Evolutionary conservation across 2,329 filamentous ascomycete species (phyloP), one percentile per base, ranked within the genome.

Genomic region (Penicillium sp.): DNA sequence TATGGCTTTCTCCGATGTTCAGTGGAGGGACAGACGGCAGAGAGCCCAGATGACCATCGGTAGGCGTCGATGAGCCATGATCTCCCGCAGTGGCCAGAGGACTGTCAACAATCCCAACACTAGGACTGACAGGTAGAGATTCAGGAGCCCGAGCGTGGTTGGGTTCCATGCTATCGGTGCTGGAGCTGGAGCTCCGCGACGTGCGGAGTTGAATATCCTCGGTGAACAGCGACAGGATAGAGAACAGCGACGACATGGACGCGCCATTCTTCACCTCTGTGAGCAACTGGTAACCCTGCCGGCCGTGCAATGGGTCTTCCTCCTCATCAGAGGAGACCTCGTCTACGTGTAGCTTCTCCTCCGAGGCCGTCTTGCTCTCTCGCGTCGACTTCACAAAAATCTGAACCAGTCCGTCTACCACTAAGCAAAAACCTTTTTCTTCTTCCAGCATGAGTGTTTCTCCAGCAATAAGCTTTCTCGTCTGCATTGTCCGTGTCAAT

Each of bases 181-280:
- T 66, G 3, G 67, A 69, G 11, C 66, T 65, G 10, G 64, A 68
- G n/a, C 85, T 82, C 35, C 77, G 76, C 0, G 84, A 80, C 52
- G 84, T 77, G 18, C 83, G 81, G 27, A 98, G 74, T 55, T 87
- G 86, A 43, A 98, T 83, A 61, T 96, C 90, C 66, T 98, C 93
- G 3, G 93, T 98, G 63, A 98, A 98, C 0, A 98, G 75, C 1
- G 91, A 95, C 70, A 98, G 82, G 56, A 98, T 95, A 0, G 93
- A 97, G 68, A 98, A 98, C 1, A 98, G 72, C 0, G 93, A 98
- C 4, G 93, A 98, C 91, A 98, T 96, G 1, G 94, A 91, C 1
- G 93, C 90, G 11, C 93, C 93, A 60, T 98, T 98, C 62, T 93
- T 94, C 43, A 98, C 91, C 69, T 98, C 94, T 0, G 93, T 98